Evolutionary conservation across 179 eudicot species (phyloP), one percentile per base, ranked within the genome.

Genomic region (Patellifolia procumbens): DNA sequence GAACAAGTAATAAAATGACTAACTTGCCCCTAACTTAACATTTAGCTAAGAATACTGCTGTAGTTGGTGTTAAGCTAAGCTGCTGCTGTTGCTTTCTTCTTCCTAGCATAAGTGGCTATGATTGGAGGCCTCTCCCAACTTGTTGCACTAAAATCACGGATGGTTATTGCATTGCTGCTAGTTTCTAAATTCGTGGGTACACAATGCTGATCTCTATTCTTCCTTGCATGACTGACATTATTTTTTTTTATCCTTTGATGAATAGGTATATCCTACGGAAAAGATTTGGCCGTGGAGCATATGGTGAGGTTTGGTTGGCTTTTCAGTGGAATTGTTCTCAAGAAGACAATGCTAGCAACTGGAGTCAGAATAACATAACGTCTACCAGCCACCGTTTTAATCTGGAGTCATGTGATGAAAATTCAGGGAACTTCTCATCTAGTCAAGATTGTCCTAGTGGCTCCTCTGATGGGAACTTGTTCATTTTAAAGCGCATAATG

Each of bases 231-330:
- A 24, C 59, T 37, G 9, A 37, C 15, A 70, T 32, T 26, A 72
- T 24, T 29, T 48, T 19, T 42, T 48, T 17, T 49, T 26, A 28
- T 72, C 28, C 16, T 1, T 63, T 58, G 74, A 28, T 65, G 74
- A 28, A 35, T 73, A 96, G 99, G 87, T 96, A 96, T 80, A 74
- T 90, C 55, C 78, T 96, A 49, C 89, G 85, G 85, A 96, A 85
- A 77, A 86, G 91, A 81, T 96, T 91, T 86, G 97, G 88, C 42
- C 98, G 91, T 63, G 99, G 99, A 74, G 90, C 99, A 81, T 96
- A 88, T 88, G 99, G 99, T 76, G 99, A 96, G 86, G 99, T 96
- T 87, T 96, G 98, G 97, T 83, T 96, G 83, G 99, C 98, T 48
- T 93, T 91, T 83, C 90, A 89, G 76, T 96, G 99, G 98, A 89